Conservation (phyloP, 305 asterid species). For the Caryopteris hybrid region DNA sequence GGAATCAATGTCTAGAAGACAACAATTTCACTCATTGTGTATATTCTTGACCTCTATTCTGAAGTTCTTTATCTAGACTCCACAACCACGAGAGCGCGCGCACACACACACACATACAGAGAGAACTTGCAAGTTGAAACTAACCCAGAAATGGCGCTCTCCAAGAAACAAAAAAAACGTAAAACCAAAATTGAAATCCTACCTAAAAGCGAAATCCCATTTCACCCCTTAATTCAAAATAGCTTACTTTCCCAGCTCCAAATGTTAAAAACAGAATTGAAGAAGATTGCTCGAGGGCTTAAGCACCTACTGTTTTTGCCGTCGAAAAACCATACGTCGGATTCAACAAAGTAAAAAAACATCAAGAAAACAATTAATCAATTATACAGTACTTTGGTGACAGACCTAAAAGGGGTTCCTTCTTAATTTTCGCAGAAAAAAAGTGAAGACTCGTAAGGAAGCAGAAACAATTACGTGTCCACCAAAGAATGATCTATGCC, state of each 20-base stretch:
- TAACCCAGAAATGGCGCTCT: neutral
- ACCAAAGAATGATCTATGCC: neutral
- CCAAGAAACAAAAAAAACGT: neutral
- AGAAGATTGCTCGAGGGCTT: neutral
- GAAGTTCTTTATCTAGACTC: no score
- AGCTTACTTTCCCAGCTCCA: constrained; percentile 1
- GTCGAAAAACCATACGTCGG: neutral
- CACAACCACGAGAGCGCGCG: no score
- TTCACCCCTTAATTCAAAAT: neutral
- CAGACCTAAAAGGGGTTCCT: neutral
- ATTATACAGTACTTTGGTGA: neutral
- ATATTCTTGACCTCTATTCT: no score
- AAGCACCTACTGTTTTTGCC: neutral
- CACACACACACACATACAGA: neutral
- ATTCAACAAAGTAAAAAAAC: neutral
- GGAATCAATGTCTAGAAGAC: no score
- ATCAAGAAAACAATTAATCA: neutral
- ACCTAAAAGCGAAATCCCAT: neutral
- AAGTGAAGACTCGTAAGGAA: neutral
- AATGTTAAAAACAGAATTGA: neutral
- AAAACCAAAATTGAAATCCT: neutral
- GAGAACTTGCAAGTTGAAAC: neutral
- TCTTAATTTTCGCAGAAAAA: neutral
- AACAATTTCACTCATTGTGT: no score
- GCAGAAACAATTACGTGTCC: constrained; percentile 29